Conservation (phyloP, 2,329 filamentous ascomycete genomes). For the Grosmannia huntii region DNA sequence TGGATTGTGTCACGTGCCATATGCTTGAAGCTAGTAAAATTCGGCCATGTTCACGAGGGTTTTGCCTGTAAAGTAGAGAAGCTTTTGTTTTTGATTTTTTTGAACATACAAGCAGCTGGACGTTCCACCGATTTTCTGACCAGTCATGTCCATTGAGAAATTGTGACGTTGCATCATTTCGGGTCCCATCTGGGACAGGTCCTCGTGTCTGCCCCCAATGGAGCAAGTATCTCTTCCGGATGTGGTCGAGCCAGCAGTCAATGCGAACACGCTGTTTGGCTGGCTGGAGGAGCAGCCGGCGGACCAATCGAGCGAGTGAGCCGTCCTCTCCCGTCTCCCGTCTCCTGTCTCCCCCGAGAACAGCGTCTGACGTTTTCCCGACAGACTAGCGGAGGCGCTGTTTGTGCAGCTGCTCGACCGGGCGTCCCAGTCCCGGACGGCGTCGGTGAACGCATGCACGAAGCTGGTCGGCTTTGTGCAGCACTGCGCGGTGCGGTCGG, state of each 20-base stretch:
- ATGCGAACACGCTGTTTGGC: constrained; percentile 15
- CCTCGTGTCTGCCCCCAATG: background rate
- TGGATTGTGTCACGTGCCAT: background rate
- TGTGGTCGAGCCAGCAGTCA: constrained; percentile 13
- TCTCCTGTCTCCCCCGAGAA: background rate
- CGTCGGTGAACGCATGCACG: constrained; percentile 43
- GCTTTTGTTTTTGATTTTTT: background rate
- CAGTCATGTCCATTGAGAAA: background rate
- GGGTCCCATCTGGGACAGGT: background rate
- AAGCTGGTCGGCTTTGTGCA: constrained; percentile 51
- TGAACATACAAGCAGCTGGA: background rate
- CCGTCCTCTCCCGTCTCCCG: background rate
- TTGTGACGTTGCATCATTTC: background rate
- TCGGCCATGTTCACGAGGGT: background rate
- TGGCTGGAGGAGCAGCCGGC: constrained; percentile 15
- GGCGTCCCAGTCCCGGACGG: constrained; percentile 39
- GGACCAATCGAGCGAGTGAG: constrained; percentile 3
- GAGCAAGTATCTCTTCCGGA: constrained; percentile 7
- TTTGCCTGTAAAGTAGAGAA: background rate
- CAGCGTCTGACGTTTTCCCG: background rate
- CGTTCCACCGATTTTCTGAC: background rate
- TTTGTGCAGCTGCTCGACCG: constrained; percentile 35
- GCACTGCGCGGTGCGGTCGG: constrained; percentile 31
- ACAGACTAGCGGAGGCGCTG: constrained; percentile 15
- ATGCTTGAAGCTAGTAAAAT: background rate